Evolutionary conservation across 148 eudicot genomes (phyloP).

Genomic region (Silene uniflora): DNA sequence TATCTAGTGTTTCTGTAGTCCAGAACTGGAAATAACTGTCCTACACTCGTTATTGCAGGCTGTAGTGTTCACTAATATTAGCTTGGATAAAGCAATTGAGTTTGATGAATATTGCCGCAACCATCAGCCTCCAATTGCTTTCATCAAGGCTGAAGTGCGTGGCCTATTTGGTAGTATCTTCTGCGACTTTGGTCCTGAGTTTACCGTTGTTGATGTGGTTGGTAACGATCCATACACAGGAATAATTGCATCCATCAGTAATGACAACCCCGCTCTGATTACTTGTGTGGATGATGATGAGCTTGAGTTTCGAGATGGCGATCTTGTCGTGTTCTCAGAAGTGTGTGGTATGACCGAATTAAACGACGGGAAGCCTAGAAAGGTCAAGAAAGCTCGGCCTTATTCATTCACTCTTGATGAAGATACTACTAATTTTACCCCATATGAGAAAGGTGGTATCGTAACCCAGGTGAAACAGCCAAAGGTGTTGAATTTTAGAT

Average conservation of each 20-base stretch:
- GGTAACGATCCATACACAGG: conserved; percentile 67
- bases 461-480: conserved; percentile 75
- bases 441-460: conserved; percentile 64
- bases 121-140: conserved; percentile 68
- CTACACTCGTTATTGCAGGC: conserved; percentile 34
- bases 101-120: conserved; percentile 59
- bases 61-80: conserved; percentile 54
- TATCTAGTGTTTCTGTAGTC: no score
- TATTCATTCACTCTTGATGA: conserved; percentile 69
- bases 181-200: conserved; percentile 70
- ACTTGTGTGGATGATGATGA: conserved; percentile 78
- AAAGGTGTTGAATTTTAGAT: conserved; percentile 57
- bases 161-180: conserved; percentile 68
- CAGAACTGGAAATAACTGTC: no score
- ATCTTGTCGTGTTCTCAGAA: conserved; percentile 67
- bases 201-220: conserved; percentile 61
- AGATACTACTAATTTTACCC: conserved; percentile 55
- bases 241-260: conserved; percentile 62
- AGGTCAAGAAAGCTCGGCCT: conserved; percentile 52
- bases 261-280: conserved; percentile 59
- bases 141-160: conserved; percentile 58
- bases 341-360: conserved; percentile 70
- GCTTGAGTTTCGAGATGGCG: conserved; percentile 77
- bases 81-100: conserved; percentile 53
- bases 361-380: conserved; percentile 74